phyloP scores from a whole-genome alignment of 2,329 filamentous ascomycete species.

The Aspergillus sp. region DNA sequence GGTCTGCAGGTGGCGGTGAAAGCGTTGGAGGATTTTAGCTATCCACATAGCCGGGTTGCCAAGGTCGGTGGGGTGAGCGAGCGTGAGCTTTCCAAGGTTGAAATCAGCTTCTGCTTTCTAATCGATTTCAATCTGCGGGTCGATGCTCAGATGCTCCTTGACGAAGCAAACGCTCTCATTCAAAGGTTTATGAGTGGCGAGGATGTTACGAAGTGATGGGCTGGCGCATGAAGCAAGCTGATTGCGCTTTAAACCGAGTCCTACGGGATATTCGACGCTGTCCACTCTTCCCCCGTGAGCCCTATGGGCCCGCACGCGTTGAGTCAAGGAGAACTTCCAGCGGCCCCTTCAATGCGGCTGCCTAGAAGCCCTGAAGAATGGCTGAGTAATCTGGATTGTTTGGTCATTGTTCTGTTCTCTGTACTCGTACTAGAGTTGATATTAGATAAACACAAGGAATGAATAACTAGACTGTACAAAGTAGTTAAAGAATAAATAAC shows the following conservation, averaged over 20 bases:
- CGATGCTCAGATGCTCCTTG: conserved; percentile 47
- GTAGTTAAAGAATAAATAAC: no score
- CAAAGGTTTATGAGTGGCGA: not conserved
- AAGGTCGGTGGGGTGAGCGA: conserved; percentile 83
- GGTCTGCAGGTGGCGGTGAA: conserved; percentile 86
- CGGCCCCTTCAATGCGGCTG: conserved; percentile 2
- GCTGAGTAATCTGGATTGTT: not conserved
- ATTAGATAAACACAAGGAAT: not conserved
- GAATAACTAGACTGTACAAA: not conserved
- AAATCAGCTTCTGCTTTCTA: conserved; percentile 82
- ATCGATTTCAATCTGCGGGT: conserved; percentile 74
- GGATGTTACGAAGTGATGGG: not conserved
- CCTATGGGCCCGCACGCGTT: no score
- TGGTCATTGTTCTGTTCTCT: no score
- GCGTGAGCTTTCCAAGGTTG: conserved; percentile 69
- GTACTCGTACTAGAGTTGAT: not conserved
- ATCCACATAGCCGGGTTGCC: conserved; percentile 73
- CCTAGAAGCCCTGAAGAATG: conserved; percentile 1
- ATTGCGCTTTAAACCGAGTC: not conserved
- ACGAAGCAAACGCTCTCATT: conserved; percentile 39
- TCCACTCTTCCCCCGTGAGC: no score
- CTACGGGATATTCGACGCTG: no score
- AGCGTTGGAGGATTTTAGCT: conserved; percentile 84
- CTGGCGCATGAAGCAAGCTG: not conserved
- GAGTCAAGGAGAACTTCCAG: no score